Evolutionary conservation across 2,329 filamentous ascomycete genomes (phyloP).

Genomic region (Beauveria brongniartii): DNA sequence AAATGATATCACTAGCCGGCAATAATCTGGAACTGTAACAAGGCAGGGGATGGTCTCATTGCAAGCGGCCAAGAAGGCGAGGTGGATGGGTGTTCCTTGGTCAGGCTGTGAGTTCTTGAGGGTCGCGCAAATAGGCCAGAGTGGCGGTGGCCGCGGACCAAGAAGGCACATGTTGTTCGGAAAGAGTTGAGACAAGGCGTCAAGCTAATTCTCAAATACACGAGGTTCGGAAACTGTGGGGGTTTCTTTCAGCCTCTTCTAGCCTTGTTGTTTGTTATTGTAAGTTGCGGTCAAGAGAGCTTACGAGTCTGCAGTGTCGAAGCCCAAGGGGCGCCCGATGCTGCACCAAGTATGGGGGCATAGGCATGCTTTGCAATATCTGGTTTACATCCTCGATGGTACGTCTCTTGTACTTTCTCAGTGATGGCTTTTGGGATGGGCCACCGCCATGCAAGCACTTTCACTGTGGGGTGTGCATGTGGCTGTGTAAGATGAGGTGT

Average conservation of each 20-base stretch:
- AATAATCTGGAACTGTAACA: constrained; percentile 11
- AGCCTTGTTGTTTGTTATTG: constrained; percentile 7
- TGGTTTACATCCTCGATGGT: neutral
- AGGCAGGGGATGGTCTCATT: constrained; percentile 9
- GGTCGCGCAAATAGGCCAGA: constrained; percentile 1
- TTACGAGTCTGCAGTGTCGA: neutral
- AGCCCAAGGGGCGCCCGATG: neutral
- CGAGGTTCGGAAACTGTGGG: neutral
- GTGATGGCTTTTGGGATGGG: neutral
- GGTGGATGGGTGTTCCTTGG: neutral
- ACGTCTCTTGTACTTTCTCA: neutral
- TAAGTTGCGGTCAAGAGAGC: constrained; percentile 7
- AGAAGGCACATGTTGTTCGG: neutral
- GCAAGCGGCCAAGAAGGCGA: neutral
- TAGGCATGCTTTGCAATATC: neutral
- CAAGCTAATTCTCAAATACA: neutral
- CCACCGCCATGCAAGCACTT: constrained; percentile 4
- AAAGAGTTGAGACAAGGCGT: constrained; percentile 1
- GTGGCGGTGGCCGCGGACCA: neutral
- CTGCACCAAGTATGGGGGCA: neutral
- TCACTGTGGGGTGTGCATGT: neutral
- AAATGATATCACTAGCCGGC: constrained; percentile 7
- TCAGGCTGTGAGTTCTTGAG: neutral
- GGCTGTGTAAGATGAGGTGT: neutral
- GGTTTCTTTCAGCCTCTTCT: neutral